phyloP scores from a whole-genome alignment of 192 early-diverging fungal species.

The Coemansia sp. region DNA sequence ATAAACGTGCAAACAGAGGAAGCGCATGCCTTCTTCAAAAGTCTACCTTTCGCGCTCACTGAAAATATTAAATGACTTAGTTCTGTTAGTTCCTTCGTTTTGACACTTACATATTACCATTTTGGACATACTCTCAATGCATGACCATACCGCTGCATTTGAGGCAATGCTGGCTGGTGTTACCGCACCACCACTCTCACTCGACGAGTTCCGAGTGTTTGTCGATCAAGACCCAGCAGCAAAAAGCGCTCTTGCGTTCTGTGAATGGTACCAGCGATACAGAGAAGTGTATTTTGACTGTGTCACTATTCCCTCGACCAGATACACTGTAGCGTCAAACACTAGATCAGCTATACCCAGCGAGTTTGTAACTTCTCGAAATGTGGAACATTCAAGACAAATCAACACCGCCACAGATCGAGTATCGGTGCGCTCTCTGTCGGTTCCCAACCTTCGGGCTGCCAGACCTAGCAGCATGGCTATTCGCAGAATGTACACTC shows the following conservation, averaged over 20 bases:
- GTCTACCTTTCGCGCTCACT: no score
- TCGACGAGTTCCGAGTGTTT: slow-evolving; percentile 40
- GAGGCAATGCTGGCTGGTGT: slow-evolving; percentile 45
- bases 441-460: slow-evolving; percentile 8
- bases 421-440: slow-evolving; percentile 17
- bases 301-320: slow-evolving; percentile 1
- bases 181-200: slow-evolving; percentile 37
- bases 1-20: no score
- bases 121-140: slow-evolving; percentile 4
- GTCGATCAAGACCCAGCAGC: slow-evolving; percentile 24
- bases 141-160: slow-evolving; percentile 17
- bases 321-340: slow-evolving; percentile 6
- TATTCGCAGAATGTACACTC: slow-evolving; percentile 1
- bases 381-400: no score
- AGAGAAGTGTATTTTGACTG: slow-evolving; percentile 41
- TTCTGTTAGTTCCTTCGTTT: neutral
- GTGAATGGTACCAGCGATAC: slow-evolving; percentile 47
- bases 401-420: neutral
- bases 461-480: neutral
- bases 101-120: neutral
- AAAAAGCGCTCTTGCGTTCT: slow-evolving; percentile 39
- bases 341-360: slow-evolving; percentile 10
- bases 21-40: no score
- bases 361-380: neutral
- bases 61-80: no score